phyloP scores from a whole-genome alignment of 2,329 filamentous ascomycete species.

The Parastagonospora nodorum region DNA sequence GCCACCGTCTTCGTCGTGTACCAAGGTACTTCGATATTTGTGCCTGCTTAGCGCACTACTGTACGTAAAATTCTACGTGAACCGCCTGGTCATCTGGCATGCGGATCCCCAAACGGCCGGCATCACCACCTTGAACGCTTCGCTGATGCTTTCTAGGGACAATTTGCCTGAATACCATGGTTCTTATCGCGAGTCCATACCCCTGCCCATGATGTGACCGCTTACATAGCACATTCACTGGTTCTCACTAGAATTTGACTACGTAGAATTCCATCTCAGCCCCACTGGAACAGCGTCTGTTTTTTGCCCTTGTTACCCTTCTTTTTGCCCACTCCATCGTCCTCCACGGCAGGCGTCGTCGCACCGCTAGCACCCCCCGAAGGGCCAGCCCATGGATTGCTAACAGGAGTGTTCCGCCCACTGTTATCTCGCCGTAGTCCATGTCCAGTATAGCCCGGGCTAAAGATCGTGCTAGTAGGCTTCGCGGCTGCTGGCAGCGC shows the following conservation, averaged over 20 bases:
- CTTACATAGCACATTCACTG: too few species aligned
- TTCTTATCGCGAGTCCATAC: neutral
- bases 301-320: slow-evolving; percentile 58
- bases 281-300: slow-evolving; percentile 58
- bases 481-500: slow-evolving; percentile 80
- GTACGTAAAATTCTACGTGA: too few species aligned
- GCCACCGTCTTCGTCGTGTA: neutral
- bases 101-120: too few species aligned
- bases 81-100: too few species aligned
- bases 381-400: slow-evolving; percentile 48
- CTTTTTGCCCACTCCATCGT: slow-evolving; percentile 45
- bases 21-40: too few species aligned
- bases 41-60: too few species aligned
- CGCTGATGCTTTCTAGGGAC: neutral
- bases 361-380: slow-evolving; percentile 33
- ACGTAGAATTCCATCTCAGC: slow-evolving; percentile 31
- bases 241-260: neutral
- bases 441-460: slow-evolving; percentile 54
- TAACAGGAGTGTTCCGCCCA: slow-evolving; percentile 43
- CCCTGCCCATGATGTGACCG: too few species aligned
- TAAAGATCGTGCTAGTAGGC: slow-evolving; percentile 61
- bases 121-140: too few species aligned
- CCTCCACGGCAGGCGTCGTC: slow-evolving; percentile 28
- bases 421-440: slow-evolving; percentile 52
- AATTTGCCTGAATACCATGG: slow-evolving; percentile 5